Conservation (phyloP, 2,329 filamentous ascomycete species). For the Simplicillium sp. region DNA sequence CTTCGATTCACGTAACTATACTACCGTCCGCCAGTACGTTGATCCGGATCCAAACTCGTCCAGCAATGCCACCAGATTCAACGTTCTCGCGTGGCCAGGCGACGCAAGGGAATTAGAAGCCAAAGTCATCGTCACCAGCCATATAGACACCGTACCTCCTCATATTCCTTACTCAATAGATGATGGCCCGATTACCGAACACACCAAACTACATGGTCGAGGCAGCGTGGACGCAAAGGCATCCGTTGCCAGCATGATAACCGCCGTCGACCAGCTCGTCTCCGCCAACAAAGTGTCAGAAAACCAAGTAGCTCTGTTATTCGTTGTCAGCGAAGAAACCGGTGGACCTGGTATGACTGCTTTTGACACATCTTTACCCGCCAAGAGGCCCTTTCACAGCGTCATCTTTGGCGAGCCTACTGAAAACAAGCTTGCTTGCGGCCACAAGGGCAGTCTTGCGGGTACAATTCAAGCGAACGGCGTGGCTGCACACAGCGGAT, state of each 20-base stretch:
- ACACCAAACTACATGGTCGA: constrained; percentile 37
- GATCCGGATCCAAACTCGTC: not conserved
- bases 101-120: not conserved
- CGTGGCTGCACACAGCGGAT: constrained; percentile 67
- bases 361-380: constrained; percentile 22
- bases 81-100: not conserved
- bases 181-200: constrained; percentile 7
- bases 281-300: constrained; percentile 23
- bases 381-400: constrained; percentile 35
- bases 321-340: constrained; percentile 67
- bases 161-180: not conserved
- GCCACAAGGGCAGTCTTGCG: constrained; percentile 70
- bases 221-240: constrained; percentile 60
- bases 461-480: constrained; percentile 24
- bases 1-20: not conserved
- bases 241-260: constrained; percentile 58
- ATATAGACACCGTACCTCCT: not conserved
- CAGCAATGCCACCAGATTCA: not conserved
- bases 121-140: constrained; percentile 1
- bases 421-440: constrained; percentile 66
- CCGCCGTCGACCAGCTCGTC: constrained; percentile 45
- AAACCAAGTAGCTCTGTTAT: constrained; percentile 42
- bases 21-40: not conserved
- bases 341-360: constrained; percentile 65
- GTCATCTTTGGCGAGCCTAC: constrained; percentile 83